Evolutionary conservation across 805 yeast genomes (phyloP).

Genomic region (Zygosaccharomyces kombuchaensis): DNA sequence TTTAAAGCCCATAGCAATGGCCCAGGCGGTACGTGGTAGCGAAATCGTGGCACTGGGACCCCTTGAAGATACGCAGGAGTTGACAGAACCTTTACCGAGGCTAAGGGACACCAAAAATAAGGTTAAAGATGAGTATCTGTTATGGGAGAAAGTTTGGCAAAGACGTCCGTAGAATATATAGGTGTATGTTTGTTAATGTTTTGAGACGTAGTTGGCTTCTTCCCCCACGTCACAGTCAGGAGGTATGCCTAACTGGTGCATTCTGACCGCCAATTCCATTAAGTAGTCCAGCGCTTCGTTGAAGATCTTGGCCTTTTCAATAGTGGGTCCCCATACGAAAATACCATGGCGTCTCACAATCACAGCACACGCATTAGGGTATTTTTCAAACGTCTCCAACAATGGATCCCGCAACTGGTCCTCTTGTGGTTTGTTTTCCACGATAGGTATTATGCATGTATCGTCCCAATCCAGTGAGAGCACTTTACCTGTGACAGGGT

Average conservation of each 20-base stretch:
- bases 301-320: slow-evolving; percentile 89
- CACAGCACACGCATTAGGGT: slow-evolving; percentile 81
- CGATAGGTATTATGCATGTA: slow-evolving; percentile 78
- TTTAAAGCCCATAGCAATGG: slow-evolving; percentile 21
- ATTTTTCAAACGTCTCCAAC: slow-evolving; percentile 55
- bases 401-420: slow-evolving; percentile 71
- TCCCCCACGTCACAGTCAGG: slow-evolving; percentile 38
- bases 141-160: slow-evolving; percentile 29
- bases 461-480: slow-evolving; percentile 73
- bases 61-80: slow-evolving; percentile 13
- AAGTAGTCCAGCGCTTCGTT: slow-evolving; percentile 92
- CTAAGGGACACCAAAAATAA: slow-evolving; percentile 28
- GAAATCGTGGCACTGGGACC: slow-evolving; percentile 33
- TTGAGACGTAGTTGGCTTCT: slow-evolving; percentile 28
- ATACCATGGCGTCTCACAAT: slow-evolving; percentile 91
- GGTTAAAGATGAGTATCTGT: slow-evolving; percentile 24
- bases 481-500: slow-evolving; percentile 35
- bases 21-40: slow-evolving; percentile 31
- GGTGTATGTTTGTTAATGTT: slow-evolving; percentile 7
- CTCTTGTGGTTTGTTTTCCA: slow-evolving; percentile 86
- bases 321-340: slow-evolving; percentile 92
- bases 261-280: slow-evolving; percentile 76
- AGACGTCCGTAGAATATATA: slow-evolving; percentile 8
- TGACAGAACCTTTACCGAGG: slow-evolving; percentile 14
- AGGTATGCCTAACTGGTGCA: slow-evolving; percentile 67